phyloP scores from a whole-genome alignment of 108 stramenopile genomes.

The Conticribra guillardii region DNA sequence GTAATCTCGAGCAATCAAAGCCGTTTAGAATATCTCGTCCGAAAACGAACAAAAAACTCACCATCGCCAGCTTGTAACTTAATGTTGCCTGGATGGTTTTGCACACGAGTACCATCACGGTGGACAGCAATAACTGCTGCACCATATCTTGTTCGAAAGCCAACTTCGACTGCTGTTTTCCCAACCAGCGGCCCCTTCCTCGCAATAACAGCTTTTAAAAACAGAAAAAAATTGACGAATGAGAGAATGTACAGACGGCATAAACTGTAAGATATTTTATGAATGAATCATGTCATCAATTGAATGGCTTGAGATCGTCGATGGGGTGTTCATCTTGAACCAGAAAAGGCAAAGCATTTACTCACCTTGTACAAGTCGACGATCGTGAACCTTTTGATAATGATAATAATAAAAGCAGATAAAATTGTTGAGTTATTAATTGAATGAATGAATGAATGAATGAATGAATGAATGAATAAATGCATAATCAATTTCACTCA shows the following conservation, averaged over 20 bases:
- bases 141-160: conserved; percentile 81
- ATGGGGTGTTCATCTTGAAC: neutral
- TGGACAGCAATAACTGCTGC: conserved; percentile 90
- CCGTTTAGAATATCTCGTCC: too few species aligned
- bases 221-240: neutral
- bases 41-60: too few species aligned
- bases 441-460: too few species aligned
- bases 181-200: conserved; percentile 76
- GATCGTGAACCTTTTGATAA: conserved; percentile 75
- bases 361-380: conserved; percentile 70
- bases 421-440: too few species aligned
- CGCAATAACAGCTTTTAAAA: conserved; percentile 66
- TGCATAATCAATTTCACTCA: too few species aligned
- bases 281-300: too few species aligned
- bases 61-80: conserved; percentile 83
- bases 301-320: too few species aligned
- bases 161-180: conserved; percentile 72
- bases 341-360: neutral
- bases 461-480: too few species aligned
- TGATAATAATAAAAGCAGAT: too few species aligned
- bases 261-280: too few species aligned
- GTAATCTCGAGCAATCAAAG: too few species aligned
- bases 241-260: neutral
- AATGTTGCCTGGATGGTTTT: conserved; percentile 83
- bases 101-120: conserved; percentile 74